These are phyloP conservation scores for Beauveria caledonica DNA, from an alignment of 2,329 filamentous ascomycete species.

Conservation along the genomic window DNA sequence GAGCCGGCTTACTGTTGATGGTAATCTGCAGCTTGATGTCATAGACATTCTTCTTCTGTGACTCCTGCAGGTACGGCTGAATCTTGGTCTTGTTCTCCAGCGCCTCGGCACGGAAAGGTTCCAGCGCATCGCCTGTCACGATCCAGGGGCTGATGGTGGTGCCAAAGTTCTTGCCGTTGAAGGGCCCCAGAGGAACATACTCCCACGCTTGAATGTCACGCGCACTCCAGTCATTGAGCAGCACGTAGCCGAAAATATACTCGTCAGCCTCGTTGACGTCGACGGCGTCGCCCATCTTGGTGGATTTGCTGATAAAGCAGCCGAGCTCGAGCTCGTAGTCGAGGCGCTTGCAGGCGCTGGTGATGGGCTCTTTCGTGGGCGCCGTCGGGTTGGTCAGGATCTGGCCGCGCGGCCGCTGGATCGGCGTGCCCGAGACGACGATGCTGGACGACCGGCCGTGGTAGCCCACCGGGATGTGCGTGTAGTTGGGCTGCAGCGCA, in stretches of 20 bases:
- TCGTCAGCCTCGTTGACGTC: constrained; percentile 59
- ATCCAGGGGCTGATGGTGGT: constrained; percentile 57
- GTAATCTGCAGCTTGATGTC: constrained; percentile 31
- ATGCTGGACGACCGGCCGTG: constrained; percentile 72
- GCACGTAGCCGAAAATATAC: constrained; percentile 60
- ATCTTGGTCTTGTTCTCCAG: constrained; percentile 27
- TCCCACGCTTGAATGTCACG: constrained; percentile 55
- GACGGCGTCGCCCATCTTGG: constrained; percentile 59
- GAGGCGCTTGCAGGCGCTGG: constrained; percentile 51
- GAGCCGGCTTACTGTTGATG: constrained; percentile 27
- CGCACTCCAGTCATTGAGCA: constrained; percentile 58
- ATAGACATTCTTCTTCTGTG: constrained; percentile 27
- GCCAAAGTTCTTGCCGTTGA: constrained; percentile 54
- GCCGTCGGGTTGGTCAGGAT: constrained; percentile 45
- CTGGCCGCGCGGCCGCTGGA: constrained; percentile 66
- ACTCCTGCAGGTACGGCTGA: constrained; percentile 47
- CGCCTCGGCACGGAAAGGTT: constrained; percentile 18
- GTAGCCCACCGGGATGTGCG: constrained; percentile 71
- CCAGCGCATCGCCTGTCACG: constrained; percentile 50
- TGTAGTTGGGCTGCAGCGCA: constrained; percentile 74
- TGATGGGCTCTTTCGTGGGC: constrained; percentile 47
- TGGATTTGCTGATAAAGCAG: constrained; percentile 61
- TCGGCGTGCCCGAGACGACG: constrained; percentile 64
- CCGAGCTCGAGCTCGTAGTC: constrained; percentile 76
- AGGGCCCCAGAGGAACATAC: constrained; percentile 53